These are phyloP conservation scores for Plasmodium vivax DNA, from an alignment of 169 alveolate species.

Conservation along the genomic window DNA sequence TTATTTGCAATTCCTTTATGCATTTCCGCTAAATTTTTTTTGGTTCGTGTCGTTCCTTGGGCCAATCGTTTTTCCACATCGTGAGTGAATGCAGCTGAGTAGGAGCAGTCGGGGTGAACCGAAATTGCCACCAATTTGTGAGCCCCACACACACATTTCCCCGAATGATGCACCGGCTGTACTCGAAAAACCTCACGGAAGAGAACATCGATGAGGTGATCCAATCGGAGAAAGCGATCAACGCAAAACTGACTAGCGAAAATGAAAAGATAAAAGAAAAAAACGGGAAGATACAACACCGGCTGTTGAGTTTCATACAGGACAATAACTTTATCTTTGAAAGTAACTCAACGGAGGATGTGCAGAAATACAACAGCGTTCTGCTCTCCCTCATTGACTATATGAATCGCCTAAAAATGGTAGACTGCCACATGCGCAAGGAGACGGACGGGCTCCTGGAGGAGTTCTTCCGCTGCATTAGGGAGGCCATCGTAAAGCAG, in stretches of 20 bases:
- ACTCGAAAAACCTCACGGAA: constrained; percentile 40
- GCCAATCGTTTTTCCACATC: not conserved
- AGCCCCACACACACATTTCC: too few species aligned
- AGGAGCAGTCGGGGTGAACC: not conserved
- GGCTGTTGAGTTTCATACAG: constrained; percentile 30
- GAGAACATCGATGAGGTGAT: constrained; percentile 32
- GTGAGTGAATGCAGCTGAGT: not conserved
- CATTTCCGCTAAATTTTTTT: not conserved
- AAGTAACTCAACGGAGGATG: constrained; percentile 19
- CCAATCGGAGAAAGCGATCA: constrained; percentile 14
- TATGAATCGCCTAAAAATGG: constrained; percentile 42
- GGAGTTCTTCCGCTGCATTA: constrained; percentile 43
- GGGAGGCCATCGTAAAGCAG: constrained; percentile 46
- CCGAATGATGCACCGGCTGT: constrained; percentile 14
- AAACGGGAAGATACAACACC: constrained; percentile 20
- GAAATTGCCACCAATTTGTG: not conserved
- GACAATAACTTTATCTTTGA: constrained; percentile 23
- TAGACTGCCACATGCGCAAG: constrained; percentile 7
- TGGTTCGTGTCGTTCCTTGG: not conserved
- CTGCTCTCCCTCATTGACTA: constrained; percentile 22
- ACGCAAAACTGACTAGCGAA: constrained; percentile 7
- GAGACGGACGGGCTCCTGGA: constrained; percentile 19
- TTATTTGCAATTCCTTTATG: not conserved
- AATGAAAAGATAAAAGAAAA: constrained; percentile 56
- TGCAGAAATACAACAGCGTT: constrained; percentile 4